Percentiles rank a stretch among this genome's conserved stretches.
These are phyloP conservation scores for Pythium utonaiense DNA, from an alignment of 352 stramenopile genomes.

Conservation along the genomic window DNA sequence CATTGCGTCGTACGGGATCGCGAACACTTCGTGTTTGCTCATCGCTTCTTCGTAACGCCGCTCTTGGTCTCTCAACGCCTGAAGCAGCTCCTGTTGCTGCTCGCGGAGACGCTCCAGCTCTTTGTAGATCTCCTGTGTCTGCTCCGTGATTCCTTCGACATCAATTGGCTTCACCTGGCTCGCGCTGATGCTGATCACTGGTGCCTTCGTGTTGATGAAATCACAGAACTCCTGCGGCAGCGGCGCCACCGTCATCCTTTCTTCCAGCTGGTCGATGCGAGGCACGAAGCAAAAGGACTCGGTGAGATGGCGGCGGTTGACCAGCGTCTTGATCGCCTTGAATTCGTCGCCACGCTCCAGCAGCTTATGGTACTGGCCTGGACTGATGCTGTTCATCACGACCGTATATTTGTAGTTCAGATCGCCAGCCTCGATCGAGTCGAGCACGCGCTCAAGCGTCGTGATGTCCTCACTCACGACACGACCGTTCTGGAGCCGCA, in stretches of 20 bases:
- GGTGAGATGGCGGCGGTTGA: slow-evolving; percentile 14
- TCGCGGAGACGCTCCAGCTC: background rate
- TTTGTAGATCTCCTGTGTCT: background rate
- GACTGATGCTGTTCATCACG: slow-evolving; percentile 24
- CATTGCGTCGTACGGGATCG: too few relatives aligned
- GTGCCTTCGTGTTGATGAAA: background rate
- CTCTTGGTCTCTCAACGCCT: background rate
- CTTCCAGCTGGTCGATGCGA: slow-evolving; percentile 11
- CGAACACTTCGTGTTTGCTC: too few relatives aligned
- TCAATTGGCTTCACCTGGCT: background rate
- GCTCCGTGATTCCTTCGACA: background rate
- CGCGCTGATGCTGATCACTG: background rate
- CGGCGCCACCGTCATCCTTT: slow-evolving; percentile 7
- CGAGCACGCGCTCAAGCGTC: slow-evolving; percentile 22
- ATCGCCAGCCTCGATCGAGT: slow-evolving; percentile 12
- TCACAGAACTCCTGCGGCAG: slow-evolving; percentile 1
- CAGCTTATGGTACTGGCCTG: slow-evolving; percentile 15
- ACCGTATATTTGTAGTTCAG: slow-evolving; percentile 13
- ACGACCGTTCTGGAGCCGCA: slow-evolving; percentile 20
- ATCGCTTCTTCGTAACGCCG: background rate
- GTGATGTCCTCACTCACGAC: slow-evolving; percentile 19
- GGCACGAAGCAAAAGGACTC: slow-evolving; percentile 16
- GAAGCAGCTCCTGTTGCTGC: background rate
- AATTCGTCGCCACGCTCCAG: slow-evolving; percentile 10
- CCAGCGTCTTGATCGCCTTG: slow-evolving; percentile 6